phyloP scores from a whole-genome alignment of 2,329 filamentous ascomycete species.

The Cephalotrichum gorgonifer region DNA sequence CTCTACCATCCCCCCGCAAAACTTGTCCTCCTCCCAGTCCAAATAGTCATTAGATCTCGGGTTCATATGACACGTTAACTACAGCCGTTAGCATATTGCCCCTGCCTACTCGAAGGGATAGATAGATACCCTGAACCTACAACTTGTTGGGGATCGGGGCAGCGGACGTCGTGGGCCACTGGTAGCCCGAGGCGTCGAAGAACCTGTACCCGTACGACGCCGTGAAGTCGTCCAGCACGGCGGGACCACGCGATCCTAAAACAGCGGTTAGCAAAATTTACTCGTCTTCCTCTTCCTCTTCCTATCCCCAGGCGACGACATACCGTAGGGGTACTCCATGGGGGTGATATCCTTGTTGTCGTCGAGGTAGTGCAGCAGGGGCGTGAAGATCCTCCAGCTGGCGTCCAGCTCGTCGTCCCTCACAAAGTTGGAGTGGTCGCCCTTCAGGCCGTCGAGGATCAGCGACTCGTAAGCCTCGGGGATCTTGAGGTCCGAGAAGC shows the following conservation, averaged over 20 bases:
- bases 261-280: not conserved
- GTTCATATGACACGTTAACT: too few species aligned
- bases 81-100: not conserved
- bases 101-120: not conserved
- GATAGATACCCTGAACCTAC: conserved; percentile 50
- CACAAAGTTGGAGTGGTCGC: conserved; percentile 98
- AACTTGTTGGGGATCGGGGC: conserved; percentile 62
- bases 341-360: conserved; percentile 99
- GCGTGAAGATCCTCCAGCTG: conserved; percentile 97
- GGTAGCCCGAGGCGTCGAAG: conserved; percentile 89
- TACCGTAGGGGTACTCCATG: conserved; percentile 99
- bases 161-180: conserved; percentile 77
- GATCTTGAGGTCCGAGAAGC: conserved; percentile 99
- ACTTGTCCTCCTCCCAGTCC: too few species aligned
- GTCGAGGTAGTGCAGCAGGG: conserved; percentile 93
- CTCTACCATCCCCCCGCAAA: too few species aligned
- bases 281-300: not conserved
- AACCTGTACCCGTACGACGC: conserved; percentile 98
- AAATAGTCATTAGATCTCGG: too few species aligned
- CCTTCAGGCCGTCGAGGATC: conserved; percentile 95
- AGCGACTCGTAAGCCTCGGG: conserved; percentile 98
- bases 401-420: conserved; percentile 94
- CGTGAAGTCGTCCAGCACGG: conserved; percentile 95
- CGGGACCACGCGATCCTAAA: conserved; percentile 86
- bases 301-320: conserved; percentile 21